Percentiles rank a stretch among this genome's conserved stretches.
phyloP scores from a whole-genome alignment of 768 basidiomycete species.

The Tricholoma terreum region DNA sequence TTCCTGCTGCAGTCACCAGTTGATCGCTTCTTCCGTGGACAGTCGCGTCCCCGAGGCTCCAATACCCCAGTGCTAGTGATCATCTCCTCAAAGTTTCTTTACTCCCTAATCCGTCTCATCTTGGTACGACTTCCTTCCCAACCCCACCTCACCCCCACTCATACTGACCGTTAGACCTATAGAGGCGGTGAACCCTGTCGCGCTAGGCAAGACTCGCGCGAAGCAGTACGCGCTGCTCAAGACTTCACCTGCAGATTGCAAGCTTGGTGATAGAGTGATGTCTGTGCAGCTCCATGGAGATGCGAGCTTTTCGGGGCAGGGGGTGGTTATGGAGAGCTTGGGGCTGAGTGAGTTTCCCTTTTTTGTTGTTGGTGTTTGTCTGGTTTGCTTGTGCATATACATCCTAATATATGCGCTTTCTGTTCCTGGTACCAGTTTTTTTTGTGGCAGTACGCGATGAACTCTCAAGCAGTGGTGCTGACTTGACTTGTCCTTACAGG shows the following conservation, averaged over 20 bases:
- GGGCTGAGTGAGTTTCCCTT: constrained; percentile 61
- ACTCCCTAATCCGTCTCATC: constrained; percentile 28
- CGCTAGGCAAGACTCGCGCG: constrained; percentile 84
- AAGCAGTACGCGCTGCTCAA: constrained; percentile 84
- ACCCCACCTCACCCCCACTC: neutral
- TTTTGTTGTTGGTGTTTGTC: neutral
- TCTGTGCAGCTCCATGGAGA: constrained; percentile 92
- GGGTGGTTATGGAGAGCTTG: constrained; percentile 84
- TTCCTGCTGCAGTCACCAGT: neutral
- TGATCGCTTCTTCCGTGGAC: no score
- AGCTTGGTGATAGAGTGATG: constrained; percentile 71
- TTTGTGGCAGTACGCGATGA: no score
- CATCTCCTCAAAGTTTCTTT: constrained; percentile 66
- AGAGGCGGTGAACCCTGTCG: constrained; percentile 90
- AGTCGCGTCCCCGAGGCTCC: constrained; percentile 65
- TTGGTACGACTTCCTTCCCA: neutral
- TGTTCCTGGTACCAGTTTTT: no score
- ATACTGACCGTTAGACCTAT: neutral
- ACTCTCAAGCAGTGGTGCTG: neutral
- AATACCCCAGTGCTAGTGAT: constrained; percentile 46
- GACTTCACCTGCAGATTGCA: constrained; percentile 51
- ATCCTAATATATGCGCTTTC: neutral
- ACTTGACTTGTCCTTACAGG: constrained; percentile 39
- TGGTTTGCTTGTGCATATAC: neutral
- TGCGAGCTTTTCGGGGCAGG: constrained; percentile 88